A percentile compares a stretch with the other conserved stretches of the same genome.
Conservation (phyloP, 371 early-diverging fungal species). For the Mortierella sp. region DNA sequence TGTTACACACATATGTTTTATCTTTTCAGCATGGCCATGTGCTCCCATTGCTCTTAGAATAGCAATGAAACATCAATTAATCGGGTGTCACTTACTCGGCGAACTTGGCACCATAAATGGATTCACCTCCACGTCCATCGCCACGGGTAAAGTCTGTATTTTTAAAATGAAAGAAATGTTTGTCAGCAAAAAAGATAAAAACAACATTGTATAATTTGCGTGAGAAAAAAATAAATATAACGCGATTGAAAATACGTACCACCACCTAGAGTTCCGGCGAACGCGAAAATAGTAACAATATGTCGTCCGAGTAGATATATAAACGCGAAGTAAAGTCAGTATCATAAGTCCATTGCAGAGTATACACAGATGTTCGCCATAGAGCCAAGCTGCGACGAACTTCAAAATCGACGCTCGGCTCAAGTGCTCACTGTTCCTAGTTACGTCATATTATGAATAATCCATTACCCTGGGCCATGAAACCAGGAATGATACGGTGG, state of each 20-base stretch:
- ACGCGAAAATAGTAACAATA: constrained; percentile 6
- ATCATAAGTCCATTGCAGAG: not conserved
- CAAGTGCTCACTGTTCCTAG: not conserved
- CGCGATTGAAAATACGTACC: constrained; percentile 20
- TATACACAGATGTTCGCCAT: too few relatives aligned
- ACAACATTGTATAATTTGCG: not conserved
- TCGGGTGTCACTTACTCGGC: constrained; percentile 74
- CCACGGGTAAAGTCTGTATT: constrained; percentile 85
- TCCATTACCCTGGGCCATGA: constrained; percentile 98
- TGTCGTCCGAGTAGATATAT: not conserved
- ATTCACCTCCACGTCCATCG: constrained; percentile 96
- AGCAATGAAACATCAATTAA: constrained; percentile 1
- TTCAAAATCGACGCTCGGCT: not conserved
- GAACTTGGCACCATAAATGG: constrained; percentile 97
- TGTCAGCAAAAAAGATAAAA: constrained; percentile 2
- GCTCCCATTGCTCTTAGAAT: not conserved
- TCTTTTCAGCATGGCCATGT: not conserved
- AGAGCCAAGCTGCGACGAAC: too few relatives aligned
- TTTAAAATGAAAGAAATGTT: not conserved
- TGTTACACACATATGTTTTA: not conserved
- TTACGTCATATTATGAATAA: not conserved
- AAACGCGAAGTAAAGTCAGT: not conserved
- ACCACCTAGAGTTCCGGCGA: constrained; percentile 21
- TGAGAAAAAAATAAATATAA: not conserved
- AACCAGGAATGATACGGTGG: constrained; percentile 95